phyloP scores from a whole-genome alignment of 106 monocot species.

The Narthecium ossifragum region DNA sequence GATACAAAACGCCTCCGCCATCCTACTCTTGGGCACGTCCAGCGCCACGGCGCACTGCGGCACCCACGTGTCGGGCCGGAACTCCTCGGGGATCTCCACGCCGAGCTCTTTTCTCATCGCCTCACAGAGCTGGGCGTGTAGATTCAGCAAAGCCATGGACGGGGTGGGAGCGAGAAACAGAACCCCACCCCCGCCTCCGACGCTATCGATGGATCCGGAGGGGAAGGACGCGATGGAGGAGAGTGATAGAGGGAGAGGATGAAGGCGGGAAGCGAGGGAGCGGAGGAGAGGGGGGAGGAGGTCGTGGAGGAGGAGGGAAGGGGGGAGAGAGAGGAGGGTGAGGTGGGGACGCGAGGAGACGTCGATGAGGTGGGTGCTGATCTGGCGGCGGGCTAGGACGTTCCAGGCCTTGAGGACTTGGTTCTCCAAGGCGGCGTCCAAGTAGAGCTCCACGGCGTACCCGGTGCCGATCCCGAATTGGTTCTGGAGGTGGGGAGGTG shows the following conservation, averaged over 20 bases:
- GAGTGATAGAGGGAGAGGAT: constrained; percentile 71
- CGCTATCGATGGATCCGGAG: neutral
- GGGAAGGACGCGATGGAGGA: constrained; percentile 46
- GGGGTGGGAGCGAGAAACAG: constrained; percentile 81
- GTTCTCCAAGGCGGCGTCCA: constrained; percentile 95
- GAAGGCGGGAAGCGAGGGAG: constrained; percentile 61
- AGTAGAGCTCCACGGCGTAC: constrained; percentile 92
- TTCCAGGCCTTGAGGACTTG: constrained; percentile 99
- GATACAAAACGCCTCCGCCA: constrained; percentile 77
- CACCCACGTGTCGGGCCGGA: constrained; percentile 66
- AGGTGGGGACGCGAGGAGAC: constrained; percentile 85
- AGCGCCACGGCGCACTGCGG: constrained; percentile 69
- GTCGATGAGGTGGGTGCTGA: constrained; percentile 78
- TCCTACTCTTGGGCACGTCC: constrained; percentile 53
- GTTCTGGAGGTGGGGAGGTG: no score
- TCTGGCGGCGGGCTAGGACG: constrained; percentile 90
- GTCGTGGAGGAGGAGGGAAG: constrained; percentile 21
- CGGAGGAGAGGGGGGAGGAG: constrained; percentile 47
- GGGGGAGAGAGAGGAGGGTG: constrained; percentile 50
- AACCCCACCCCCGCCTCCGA: no score
- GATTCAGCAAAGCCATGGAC: constrained; percentile 40
- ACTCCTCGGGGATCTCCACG: constrained; percentile 60
- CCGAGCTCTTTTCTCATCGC: constrained; percentile 52
- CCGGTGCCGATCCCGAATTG: neutral
- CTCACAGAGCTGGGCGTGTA: constrained; percentile 86